Conservation (phyloP, 1,139 yeast species). For the Hemisphaericaspora lyxosophila region DNA sequence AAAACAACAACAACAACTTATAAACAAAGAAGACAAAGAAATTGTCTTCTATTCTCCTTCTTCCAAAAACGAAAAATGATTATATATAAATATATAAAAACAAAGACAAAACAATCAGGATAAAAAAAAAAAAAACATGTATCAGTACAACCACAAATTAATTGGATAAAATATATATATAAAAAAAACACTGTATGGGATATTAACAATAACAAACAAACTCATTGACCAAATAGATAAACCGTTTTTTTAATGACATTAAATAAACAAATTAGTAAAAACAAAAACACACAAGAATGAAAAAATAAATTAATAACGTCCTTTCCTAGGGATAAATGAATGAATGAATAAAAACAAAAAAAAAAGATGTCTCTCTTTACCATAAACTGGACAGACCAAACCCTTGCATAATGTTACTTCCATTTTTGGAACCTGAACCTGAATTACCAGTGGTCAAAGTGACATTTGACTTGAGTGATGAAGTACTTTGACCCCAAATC, state of each 20-base stretch:
- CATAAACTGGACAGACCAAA: slow-evolving; percentile 10
- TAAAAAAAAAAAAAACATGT: neutral
- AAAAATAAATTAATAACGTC: neutral
- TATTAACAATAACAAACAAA: neutral
- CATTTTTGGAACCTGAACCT: slow-evolving; percentile 3
- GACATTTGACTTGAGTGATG: slow-evolving; percentile 7
- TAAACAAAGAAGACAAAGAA: neutral
- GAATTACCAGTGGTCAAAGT: slow-evolving; percentile 8
- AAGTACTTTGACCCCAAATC: slow-evolving; percentile 12
- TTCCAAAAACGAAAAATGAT: neutral
- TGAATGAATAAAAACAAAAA: neutral
- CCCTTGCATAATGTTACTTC: slow-evolving; percentile 9
- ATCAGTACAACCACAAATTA: slow-evolving; percentile 1
- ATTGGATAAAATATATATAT: neutral
- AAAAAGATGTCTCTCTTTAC: slow-evolving; percentile 1
- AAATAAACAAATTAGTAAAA: too few species aligned
- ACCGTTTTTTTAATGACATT: slow-evolving; percentile 3
- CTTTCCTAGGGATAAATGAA: too few species aligned
- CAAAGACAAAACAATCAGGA: neutral
- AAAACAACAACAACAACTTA: neutral
- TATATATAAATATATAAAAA: neutral
- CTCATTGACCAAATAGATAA: slow-evolving; percentile 1
- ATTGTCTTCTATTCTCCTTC: neutral
- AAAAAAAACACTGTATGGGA: neutral
- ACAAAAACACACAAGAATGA: neutral